Evolutionary conservation across 345 rosid species (phyloP).

Genomic region (Clausena lansium): DNA sequence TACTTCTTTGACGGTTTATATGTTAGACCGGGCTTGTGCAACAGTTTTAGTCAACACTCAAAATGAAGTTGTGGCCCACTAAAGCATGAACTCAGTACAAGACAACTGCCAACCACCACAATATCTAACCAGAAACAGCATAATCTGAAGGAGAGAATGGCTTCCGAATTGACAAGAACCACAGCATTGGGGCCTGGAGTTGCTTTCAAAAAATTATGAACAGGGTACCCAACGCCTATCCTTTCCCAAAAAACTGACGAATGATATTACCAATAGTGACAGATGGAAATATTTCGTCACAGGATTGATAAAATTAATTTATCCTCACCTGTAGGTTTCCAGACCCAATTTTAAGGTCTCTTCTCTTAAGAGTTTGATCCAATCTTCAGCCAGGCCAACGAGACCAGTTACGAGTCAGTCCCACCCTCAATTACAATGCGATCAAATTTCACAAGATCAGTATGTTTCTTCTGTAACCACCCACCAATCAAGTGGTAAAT

Average conservation of each 20-base stretch:
- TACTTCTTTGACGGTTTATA: too few relatives aligned
- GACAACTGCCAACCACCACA: not conserved
- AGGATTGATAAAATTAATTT: not conserved
- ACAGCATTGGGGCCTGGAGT: not conserved
- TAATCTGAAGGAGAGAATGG: not conserved
- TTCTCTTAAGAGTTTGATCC: conserved; percentile 29
- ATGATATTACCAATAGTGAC: not conserved
- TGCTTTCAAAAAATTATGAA: not conserved
- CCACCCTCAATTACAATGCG: conserved; percentile 20
- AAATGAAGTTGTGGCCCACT: not conserved
- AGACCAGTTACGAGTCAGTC: conserved; percentile 27
- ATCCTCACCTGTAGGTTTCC: conserved; percentile 36
- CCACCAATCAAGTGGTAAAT: conserved; percentile 25
- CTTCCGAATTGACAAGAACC: not conserved
- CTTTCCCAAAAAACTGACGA: not conserved
- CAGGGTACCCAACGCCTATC: not conserved
- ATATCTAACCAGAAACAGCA: not conserved
- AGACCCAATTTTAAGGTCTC: conserved; percentile 26
- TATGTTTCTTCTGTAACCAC: conserved; percentile 15
- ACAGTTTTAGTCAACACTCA: not conserved
- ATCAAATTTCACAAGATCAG: conserved; percentile 9
- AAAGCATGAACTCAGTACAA: not conserved
- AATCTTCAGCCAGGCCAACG: conserved; percentile 30
- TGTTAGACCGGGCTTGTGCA: not conserved
- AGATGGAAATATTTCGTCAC: not conserved